Base-by-base conservation (phyloP, 805 yeast genomes). In the Saccharomycopsis javanensis region DNA sequence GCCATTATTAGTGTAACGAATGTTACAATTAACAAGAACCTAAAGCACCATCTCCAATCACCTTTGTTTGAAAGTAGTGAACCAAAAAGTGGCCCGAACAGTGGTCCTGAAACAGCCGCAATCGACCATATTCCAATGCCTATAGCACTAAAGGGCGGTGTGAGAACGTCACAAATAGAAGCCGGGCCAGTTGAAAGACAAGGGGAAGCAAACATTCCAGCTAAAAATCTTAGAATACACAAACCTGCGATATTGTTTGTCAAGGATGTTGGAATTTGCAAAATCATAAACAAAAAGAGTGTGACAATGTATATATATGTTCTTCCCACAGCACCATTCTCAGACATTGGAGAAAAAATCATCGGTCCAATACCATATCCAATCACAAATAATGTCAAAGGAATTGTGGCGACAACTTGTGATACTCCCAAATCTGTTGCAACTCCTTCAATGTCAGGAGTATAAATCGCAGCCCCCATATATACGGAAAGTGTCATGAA, bases 91-190 rank as follows among this genome's bases (percentile, higher is more conserved):
- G 91, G 91, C 52, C 89, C 88, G 45, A 84, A 68, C 35, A 83
- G 84, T 1, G 95, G 96, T 55, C 96, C 96, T 65, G 83, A 74
- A 66, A 82, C 81, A 2, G 88, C 88, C 51, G 88, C 89, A 50
- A 85, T 83, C 45, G 88, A 79, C 68, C 83, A 86, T 18, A 80
- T 60, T 1, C 85, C 76, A 81, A 85, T 79, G n/a, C 90, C 88
- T 10, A 79, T 65, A 55, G 87, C 85, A 67, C 82, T 69, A 62
- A 82, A 82, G 20, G 76, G 72, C 18, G 81, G 79, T 20, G 71
- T 71, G 85, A 89, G 87, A 66, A 87, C 69, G 67, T 88, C 95
- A 34, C 82, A 73, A 55, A 87, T 75, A 18, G 88, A 79, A 55
- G 94, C 96, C 53, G 88, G 84, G 50, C 83, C 85, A 20, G 82